These are phyloP conservation scores for Pleurostoma richardsiae DNA, from an alignment of 2,329 filamentous ascomycete genomes.

Conservation along the genomic window DNA sequence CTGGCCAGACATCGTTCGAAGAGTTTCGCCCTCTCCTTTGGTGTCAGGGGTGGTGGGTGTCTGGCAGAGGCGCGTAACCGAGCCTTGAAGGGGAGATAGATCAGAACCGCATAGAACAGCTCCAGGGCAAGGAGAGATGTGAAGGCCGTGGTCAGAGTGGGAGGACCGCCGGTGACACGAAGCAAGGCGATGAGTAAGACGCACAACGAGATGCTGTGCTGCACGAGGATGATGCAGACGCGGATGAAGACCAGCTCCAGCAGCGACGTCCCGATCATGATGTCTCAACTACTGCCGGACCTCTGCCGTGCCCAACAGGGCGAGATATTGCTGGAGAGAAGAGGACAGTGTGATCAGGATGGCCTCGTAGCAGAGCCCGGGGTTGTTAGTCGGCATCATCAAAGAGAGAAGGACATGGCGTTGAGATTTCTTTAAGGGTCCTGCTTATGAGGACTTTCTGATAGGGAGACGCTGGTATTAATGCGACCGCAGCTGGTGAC, in stretches of 20 bases:
- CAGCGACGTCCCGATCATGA: slow-evolving; percentile 31
- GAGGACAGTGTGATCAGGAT: too few species aligned
- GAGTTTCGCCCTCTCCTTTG: slow-evolving; percentile 44
- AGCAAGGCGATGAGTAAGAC: slow-evolving; percentile 20
- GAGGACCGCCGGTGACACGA: slow-evolving; percentile 11
- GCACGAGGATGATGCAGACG: slow-evolving; percentile 34
- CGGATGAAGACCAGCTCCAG: slow-evolving; percentile 39
- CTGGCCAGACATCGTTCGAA: slow-evolving; percentile 52
- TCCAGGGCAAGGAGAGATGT: slow-evolving; percentile 24
- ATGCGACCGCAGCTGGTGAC: too few species aligned
- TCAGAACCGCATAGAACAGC: slow-evolving; percentile 30
- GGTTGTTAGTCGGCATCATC: too few species aligned
- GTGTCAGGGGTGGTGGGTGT: slow-evolving; percentile 35
- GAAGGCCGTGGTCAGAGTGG: slow-evolving; percentile 8
- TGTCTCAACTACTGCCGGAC: too few species aligned
- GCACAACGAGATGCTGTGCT: slow-evolving; percentile 36
- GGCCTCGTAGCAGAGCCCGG: too few species aligned
- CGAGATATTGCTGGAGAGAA: too few species aligned
- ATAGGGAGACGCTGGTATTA: too few species aligned
- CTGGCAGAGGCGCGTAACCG: slow-evolving; percentile 30
- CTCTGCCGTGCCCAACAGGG: too few species aligned
- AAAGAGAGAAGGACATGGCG: too few species aligned
- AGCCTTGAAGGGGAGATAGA: slow-evolving; percentile 36
- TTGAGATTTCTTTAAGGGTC: too few species aligned
- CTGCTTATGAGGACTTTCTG: too few species aligned